Percentiles rank a stretch among this genome's conserved stretches.
These are phyloP conservation scores for Cordyceps tenuipes DNA, from an alignment of 2,329 filamentous ascomycete genomes.

Conservation along the genomic window DNA sequence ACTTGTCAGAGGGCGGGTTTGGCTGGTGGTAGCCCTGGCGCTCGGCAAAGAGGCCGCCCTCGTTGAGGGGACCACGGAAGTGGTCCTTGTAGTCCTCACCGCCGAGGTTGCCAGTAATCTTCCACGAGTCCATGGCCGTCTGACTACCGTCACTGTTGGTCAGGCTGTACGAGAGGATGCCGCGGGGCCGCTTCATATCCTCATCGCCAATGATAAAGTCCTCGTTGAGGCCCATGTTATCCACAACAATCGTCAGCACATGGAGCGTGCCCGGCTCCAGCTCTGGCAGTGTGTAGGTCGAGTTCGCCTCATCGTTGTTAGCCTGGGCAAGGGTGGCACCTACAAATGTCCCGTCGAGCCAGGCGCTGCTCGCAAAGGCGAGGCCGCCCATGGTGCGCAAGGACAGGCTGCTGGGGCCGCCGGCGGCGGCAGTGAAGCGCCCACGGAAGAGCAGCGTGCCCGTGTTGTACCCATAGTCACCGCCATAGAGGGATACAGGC, in stretches of 20 bases:
- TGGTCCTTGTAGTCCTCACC: slow-evolving; percentile 50
- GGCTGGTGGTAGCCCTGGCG: slow-evolving; percentile 50
- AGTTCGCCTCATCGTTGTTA: slow-evolving; percentile 37
- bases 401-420: slow-evolving; percentile 37
- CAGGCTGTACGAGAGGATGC: slow-evolving; percentile 49
- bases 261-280: slow-evolving; percentile 43
- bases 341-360: slow-evolving; percentile 52
- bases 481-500: slow-evolving; percentile 53
- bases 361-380: slow-evolving; percentile 56
- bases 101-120: slow-evolving; percentile 53
- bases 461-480: slow-evolving; percentile 63
- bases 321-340: slow-evolving; percentile 52
- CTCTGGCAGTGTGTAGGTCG: slow-evolving; percentile 45
- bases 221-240: slow-evolving; percentile 61
- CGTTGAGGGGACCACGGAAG: slow-evolving; percentile 51
- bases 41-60: slow-evolving; percentile 49
- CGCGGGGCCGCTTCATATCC: slow-evolving; percentile 49
- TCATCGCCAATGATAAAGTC: slow-evolving; percentile 49
- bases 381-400: slow-evolving; percentile 54
- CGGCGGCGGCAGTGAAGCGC: slow-evolving; percentile 51
- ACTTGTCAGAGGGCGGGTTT: slow-evolving; percentile 26
- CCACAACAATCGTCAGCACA: slow-evolving; percentile 57
- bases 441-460: slow-evolving; percentile 59
- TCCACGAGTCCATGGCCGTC: slow-evolving; percentile 43
- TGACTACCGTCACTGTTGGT: slow-evolving; percentile 30